Conservation (phyloP, 2,329 filamentous ascomycete species). For the Epichloe elymi region DNA sequence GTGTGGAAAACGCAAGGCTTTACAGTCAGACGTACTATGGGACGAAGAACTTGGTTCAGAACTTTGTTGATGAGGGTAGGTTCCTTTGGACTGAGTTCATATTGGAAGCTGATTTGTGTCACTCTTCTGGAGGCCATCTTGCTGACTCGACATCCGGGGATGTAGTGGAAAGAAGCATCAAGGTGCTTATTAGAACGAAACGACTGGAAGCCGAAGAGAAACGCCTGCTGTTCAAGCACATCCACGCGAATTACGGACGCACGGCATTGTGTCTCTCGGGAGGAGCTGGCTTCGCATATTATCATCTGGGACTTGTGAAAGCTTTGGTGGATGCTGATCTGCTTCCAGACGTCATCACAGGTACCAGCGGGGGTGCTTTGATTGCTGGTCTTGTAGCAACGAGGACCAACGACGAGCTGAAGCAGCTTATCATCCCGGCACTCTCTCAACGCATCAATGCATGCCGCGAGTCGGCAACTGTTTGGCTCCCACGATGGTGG, state of each 20-base stretch:
- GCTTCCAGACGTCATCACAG: slow-evolving; percentile 87
- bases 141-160: background rate
- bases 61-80: slow-evolving; percentile 71
- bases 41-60: slow-evolving; percentile 88
- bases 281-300: slow-evolving; percentile 89
- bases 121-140: no score
- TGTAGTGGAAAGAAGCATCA: slow-evolving; percentile 50
- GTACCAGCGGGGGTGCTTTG: slow-evolving; percentile 86
- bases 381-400: slow-evolving; percentile 81
- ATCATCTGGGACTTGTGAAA: slow-evolving; percentile 87
- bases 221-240: slow-evolving; percentile 68
- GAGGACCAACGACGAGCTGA: slow-evolving; percentile 81
- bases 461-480: slow-evolving; percentile 62
- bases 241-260: slow-evolving; percentile 81
- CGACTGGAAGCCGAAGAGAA: slow-evolving; percentile 63
- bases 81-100: background rate
- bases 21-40: slow-evolving; percentile 97
- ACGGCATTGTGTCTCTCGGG: slow-evolving; percentile 89
- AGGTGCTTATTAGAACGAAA: slow-evolving; percentile 53
- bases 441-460: slow-evolving; percentile 76
- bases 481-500: slow-evolving; percentile 80
- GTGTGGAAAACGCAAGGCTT: slow-evolving; percentile 83
- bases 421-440: slow-evolving; percentile 70
- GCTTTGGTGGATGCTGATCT: slow-evolving; percentile 76
- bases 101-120: background rate